These are phyloP conservation scores for Lactarius psammicola DNA, from an alignment of 768 basidiomycete species.

Conservation along the genomic window DNA sequence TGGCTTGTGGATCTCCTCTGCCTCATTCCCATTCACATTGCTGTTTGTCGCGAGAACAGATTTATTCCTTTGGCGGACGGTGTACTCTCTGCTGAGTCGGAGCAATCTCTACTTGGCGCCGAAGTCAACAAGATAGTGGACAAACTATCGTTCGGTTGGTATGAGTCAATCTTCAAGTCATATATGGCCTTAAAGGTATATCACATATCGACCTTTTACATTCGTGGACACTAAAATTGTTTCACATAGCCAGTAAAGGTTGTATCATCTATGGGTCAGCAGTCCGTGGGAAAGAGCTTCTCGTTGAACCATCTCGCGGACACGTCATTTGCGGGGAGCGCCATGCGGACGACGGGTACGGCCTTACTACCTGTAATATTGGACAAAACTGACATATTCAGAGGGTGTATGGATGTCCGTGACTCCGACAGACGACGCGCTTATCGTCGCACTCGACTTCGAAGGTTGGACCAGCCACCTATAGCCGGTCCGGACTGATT, in stretches of 20 bases:
- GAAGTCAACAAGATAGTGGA: constrained; percentile 56
- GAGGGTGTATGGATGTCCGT: constrained; percentile 70
- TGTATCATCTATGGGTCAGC: constrained; percentile 68
- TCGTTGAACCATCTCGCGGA: constrained; percentile 49
- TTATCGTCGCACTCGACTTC: neutral
- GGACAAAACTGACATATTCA: constrained; percentile 26
- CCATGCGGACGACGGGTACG: constrained; percentile 58
- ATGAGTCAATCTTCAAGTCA: constrained; percentile 59
- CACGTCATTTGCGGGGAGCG: constrained; percentile 63
- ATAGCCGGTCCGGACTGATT: neutral
- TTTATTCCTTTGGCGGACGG: constrained; percentile 62
- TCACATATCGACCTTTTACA: neutral
- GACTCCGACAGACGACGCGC: constrained; percentile 47
- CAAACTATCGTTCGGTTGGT: constrained; percentile 57
- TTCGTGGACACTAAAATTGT: neutral
- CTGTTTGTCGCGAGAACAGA: constrained; percentile 55
- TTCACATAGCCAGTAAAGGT: constrained; percentile 54
- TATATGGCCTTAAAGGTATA: constrained; percentile 56
- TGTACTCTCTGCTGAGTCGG: constrained; percentile 47
- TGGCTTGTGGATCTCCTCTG: constrained; percentile 62
- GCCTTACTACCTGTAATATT: constrained; percentile 35
- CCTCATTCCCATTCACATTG: constrained; percentile 34
- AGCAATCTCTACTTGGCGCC: constrained; percentile 54
- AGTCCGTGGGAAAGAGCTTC: constrained; percentile 63
- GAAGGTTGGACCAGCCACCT: constrained; percentile 31